Evolutionary conservation across 2,329 filamentous ascomycete genomes (phyloP), one percentile per base, ranked within the genome.

Genomic region (Epichloe baconii): DNA sequence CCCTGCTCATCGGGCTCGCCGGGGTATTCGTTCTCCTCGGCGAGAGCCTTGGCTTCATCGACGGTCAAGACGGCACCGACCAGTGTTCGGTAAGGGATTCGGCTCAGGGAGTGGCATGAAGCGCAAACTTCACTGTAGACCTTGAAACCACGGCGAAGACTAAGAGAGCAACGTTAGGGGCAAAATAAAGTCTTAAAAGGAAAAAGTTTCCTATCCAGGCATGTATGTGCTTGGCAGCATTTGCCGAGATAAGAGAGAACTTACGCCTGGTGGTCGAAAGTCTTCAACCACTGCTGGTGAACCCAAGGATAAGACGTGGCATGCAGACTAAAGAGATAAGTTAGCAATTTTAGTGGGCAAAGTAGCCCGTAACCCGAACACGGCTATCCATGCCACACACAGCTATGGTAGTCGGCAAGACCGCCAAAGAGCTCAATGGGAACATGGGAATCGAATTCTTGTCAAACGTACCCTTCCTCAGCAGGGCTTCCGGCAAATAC

Each of bases 111-210:
- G 79, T 98, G 93, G 82, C 93, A 98, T 63, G 88, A 88, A 56
- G 90, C 83, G 80, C 93, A 98, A 66, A 98, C 93, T 76, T 98
- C 93, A 62, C 85, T 88, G 80, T 98, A 98, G 68, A 98, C 93
- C 76, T 95, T 90, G 83, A 97, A 98, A 74, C 93, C 93, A 77
- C 93, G 90, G 71, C 93, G 93, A 60, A 98, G 89, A 64, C 90
- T 95, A 60, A 35, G 31, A 10, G 8, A 15, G 17, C n/a, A 44
- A 34, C 15, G 19, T 36, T 26, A 52, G 48, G 50, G 34, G 17
- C 37, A 47, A 21, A 31, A 48, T 41, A 46, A 34, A 23, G 26
- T 11, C 26, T 31, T 31, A 0, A 48, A 23, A 15, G 37, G 26
- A 48, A 38, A 49, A 43, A 26, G 38, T 46, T 23, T 42, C 34